Percentiles rank a stretch among this genome's conserved stretches.
Conservation (phyloP, 2,329 filamentous ascomycete species). For the Orbilia brochopaga region DNA sequence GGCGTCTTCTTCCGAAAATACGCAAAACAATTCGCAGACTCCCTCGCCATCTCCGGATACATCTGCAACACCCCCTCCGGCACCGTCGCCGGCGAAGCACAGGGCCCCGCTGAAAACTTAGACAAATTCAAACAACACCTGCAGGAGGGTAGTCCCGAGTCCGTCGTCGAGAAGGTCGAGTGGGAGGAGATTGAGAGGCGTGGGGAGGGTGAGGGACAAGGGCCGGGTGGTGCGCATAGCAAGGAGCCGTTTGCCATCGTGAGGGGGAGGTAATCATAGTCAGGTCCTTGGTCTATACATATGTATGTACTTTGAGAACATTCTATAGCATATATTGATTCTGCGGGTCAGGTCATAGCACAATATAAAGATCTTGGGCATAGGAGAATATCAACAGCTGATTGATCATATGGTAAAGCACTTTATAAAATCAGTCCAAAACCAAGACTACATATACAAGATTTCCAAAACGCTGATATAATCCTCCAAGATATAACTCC, state of each 20-base stretch:
- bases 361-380: too few relatives aligned
- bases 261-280: slow-evolving; percentile 4
- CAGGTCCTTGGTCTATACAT: too few relatives aligned
- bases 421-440: too few relatives aligned
- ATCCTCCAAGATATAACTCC: too few relatives aligned
- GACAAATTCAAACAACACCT: slow-evolving; percentile 32
- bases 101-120: slow-evolving; percentile 22
- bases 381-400: too few relatives aligned
- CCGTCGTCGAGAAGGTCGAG: slow-evolving; percentile 32
- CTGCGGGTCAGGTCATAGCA: too few relatives aligned
- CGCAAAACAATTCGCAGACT: slow-evolving; percentile 20
- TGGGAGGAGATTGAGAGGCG: slow-evolving; percentile 29
- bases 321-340: too few relatives aligned
- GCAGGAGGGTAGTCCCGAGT: slow-evolving; percentile 15
- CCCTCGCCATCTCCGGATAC: slow-evolving; percentile 30
- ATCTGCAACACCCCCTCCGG: slow-evolving; percentile 19
- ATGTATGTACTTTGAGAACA: too few relatives aligned
- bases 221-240: slow-evolving; percentile 14
- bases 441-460: too few relatives aligned
- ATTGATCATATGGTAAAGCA: too few relatives aligned
- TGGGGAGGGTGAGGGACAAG: slow-evolving; percentile 40
- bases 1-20: slow-evolving; percentile 48
- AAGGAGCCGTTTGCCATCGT: slow-evolving; percentile 20
- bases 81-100: slow-evolving; percentile 33
- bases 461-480: too few relatives aligned